phyloP scores from a whole-genome alignment of 176 grass and related monocot species.

The Aegilops sharonensis region DNA sequence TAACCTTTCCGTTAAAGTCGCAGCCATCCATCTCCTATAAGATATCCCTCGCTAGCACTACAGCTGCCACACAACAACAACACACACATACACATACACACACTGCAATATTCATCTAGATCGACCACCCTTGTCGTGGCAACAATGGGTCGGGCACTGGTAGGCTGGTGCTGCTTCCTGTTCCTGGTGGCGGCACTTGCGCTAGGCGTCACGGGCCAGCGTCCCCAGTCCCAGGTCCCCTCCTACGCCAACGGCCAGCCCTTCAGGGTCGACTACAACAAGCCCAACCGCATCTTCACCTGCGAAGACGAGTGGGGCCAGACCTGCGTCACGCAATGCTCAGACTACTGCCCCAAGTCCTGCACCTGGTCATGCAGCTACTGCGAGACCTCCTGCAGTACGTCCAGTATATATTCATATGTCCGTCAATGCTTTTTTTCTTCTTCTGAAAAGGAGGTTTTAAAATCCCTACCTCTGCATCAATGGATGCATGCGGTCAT shows the following conservation, averaged over 20 bases:
- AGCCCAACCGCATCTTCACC: slow-evolving; percentile 6
- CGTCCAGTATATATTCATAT: not conserved
- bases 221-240: not conserved
- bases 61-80: not conserved
- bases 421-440: not conserved
- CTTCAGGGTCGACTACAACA: not conserved
- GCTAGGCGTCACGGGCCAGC: not conserved
- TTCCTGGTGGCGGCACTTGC: not conserved
- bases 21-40: slow-evolving; percentile 1
- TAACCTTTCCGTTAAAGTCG: not conserved
- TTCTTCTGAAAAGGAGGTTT: too few species aligned
- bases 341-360: slow-evolving; percentile 1
- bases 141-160: not conserved
- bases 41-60: not conserved
- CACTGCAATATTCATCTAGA: not conserved
- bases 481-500: too few species aligned
- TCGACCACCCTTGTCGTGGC: too few species aligned
- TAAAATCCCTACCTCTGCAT: too few species aligned
- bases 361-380: not conserved
- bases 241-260: not conserved
- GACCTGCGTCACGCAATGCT: slow-evolving; percentile 12
- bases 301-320: not conserved
- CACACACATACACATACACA: too few species aligned
- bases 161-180: not conserved
- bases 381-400: slow-evolving; percentile 5